A percentile compares a stretch with the other conserved stretches of the same genome.
Evolutionary conservation across 1,139 yeast genomes (phyloP).

Genomic region (Suhomyces atakaporum): DNA sequence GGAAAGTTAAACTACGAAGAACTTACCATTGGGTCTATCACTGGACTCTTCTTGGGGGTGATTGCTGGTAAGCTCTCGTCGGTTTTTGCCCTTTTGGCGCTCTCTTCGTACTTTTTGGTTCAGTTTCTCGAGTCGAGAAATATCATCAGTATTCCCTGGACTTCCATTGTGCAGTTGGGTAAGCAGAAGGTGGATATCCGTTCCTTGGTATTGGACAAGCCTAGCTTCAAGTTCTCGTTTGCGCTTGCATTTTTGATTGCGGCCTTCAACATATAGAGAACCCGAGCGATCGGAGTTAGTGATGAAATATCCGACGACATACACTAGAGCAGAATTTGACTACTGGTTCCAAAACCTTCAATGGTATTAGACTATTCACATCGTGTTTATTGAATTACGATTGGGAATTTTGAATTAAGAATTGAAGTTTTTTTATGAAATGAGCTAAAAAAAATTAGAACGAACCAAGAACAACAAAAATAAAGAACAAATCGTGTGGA

Average conservation of each 20-base stretch:
- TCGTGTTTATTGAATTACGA: too few species aligned
- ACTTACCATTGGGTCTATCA: slow-evolving; percentile 65
- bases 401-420: too few species aligned
- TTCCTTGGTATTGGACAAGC: slow-evolving; percentile 58
- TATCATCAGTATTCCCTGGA: slow-evolving; percentile 54
- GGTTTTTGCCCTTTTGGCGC: slow-evolving; percentile 53
- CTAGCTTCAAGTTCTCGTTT: slow-evolving; percentile 67
- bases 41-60: slow-evolving; percentile 64
- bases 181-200: slow-evolving; percentile 49
- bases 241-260: slow-evolving; percentile 61
- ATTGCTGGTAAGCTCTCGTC: slow-evolving; percentile 67
- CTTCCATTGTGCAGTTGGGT: slow-evolving; percentile 46
- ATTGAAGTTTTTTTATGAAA: too few species aligned
- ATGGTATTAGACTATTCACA: too few species aligned
- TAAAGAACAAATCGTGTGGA: too few species aligned
- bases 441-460: too few species aligned
- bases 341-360: too few species aligned
- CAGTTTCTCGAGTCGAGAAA: slow-evolving; percentile 65
- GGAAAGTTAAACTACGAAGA: slow-evolving; percentile 56
- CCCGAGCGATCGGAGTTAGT: neutral
- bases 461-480: too few species aligned
- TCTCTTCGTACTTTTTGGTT: slow-evolving; percentile 51
- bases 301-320: neutral
- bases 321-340: too few species aligned
- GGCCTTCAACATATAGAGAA: slow-evolving; percentile 52